phyloP scores from a whole-genome alignment of 2,329 filamentous ascomycete genomes.

The Didymella pomorum region DNA sequence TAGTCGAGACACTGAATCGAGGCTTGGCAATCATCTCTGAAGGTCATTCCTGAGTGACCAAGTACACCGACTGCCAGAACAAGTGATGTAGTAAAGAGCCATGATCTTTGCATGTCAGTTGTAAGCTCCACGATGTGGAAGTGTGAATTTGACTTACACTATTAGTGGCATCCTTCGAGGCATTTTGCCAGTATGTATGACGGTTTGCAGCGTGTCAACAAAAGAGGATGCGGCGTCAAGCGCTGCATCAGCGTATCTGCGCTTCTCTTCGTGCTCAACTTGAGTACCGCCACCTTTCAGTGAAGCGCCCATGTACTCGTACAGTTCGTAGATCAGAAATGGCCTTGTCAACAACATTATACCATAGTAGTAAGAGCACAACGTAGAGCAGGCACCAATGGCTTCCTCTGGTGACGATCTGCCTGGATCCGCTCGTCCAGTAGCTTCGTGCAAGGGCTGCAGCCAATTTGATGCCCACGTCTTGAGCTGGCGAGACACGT shows the following conservation, averaged over 20 bases:
- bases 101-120: slow-evolving; percentile 31
- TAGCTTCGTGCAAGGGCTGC: slow-evolving; percentile 38
- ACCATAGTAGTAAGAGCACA: slow-evolving; percentile 63
- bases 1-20: slow-evolving; percentile 40
- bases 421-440: slow-evolving; percentile 32
- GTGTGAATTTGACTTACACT: slow-evolving; percentile 29
- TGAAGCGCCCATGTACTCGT: slow-evolving; percentile 45
- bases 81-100: slow-evolving; percentile 44
- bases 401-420: slow-evolving; percentile 28
- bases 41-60: slow-evolving; percentile 33
- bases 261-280: slow-evolving; percentile 36
- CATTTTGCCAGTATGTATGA: slow-evolving; percentile 31
- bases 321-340: slow-evolving; percentile 62
- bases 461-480: slow-evolving; percentile 52
- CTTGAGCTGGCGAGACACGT: slow-evolving; percentile 53
- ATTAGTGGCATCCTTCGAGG: slow-evolving; percentile 43
- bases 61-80: slow-evolving; percentile 39
- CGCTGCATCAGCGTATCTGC: slow-evolving; percentile 43
- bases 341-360: slow-evolving; percentile 63
- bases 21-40: slow-evolving; percentile 33
- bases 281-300: slow-evolving; percentile 40
- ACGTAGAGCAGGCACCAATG: slow-evolving; percentile 59
- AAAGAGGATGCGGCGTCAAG: slow-evolving; percentile 41
- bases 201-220: slow-evolving; percentile 36
- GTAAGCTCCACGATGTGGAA: neutral